Evolutionary conservation across 2,329 filamentous ascomycete genomes (phyloP), one percentile per base, ranked within the genome.

Genomic region (Hirsutella minnesotensis): DNA sequence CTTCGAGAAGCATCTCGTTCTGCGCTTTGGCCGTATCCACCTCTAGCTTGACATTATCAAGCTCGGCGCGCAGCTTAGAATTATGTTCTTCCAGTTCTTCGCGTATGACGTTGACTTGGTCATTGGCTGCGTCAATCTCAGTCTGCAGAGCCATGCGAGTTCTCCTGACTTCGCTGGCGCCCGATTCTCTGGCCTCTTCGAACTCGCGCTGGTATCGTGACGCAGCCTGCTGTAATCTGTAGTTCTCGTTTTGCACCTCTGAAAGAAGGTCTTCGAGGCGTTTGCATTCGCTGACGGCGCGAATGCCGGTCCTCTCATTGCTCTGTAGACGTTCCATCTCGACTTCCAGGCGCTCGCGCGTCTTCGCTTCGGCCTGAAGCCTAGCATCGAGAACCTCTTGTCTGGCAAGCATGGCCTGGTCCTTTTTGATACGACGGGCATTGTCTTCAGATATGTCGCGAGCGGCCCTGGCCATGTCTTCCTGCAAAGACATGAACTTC

Each of bases 401-500:
- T 49, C 87, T 72, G 47, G 86, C 86, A 50, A 88, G 70, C 50
- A 86, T 77, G 45, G 86, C 81, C 51, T 86, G 79, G 57, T 94
- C 86, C 58, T 83, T 83, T 64, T 84, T 83, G 53, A 79, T 78
- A 65, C 84, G 89, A 30, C 76, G 73, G 24, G 83, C 79, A 57
- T 89, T 90, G 57, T 96, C 89, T 53, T 85, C 79, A 19, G 83
- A 80, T 47, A 95, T 79, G 47, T 94, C 83, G 38, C 79, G 78
- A 42, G 86, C 81, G 39, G 87, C 85, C 44, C 71, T 71, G 27
- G 80, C 76, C 82, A 96, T 90, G 52, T 95, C 87, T 49, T 87
- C 77, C 62, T 96, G 89, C 33, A 98, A 69, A 46, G 79, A 79
- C 52, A 90, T 78, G 55, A 95, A 84, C 62, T 92, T 94, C 58